Conservation (phyloP, 192 early-diverging fungal genomes). For the Linnemannia elongata region DNA sequence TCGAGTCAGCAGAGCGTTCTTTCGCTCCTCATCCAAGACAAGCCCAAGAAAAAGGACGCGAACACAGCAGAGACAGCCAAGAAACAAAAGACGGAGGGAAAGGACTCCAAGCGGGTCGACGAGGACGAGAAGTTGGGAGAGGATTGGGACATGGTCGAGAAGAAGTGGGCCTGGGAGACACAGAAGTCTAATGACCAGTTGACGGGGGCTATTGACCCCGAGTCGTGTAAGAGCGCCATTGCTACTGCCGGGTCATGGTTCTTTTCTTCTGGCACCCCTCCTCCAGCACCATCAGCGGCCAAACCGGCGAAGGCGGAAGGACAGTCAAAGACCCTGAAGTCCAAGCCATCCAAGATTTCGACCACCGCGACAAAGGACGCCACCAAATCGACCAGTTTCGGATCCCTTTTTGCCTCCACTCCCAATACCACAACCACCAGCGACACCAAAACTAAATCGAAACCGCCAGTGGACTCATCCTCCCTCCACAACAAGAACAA, state of each 20-base stretch:
- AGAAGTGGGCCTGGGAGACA: conserved; percentile 15
- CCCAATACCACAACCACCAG: not conserved
- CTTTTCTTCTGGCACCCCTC: not conserved
- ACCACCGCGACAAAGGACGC: not conserved
- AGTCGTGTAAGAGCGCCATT: conserved; percentile 10
- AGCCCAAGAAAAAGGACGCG: not conserved
- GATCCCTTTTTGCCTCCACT: not conserved
- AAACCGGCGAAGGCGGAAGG: too few species aligned
- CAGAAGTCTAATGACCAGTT: conserved; percentile 45
- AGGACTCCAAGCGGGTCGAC: conserved; percentile 16
- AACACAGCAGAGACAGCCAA: not conserved
- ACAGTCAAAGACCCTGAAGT: not conserved
- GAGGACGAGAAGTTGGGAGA: conserved; percentile 16
- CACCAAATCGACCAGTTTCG: not conserved
- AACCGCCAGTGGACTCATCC: not conserved
- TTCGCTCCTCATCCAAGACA: not conserved
- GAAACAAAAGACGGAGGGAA: conserved; percentile 11
- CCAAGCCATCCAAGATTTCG: not conserved
- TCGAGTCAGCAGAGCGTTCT: not conserved
- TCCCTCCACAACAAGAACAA: not conserved
- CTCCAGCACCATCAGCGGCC: too few species aligned
- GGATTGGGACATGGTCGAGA: conserved; percentile 48
- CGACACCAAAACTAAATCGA: not conserved
- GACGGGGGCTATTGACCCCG: conserved; percentile 28
- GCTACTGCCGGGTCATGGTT: conserved; percentile 4